phyloP scores from a whole-genome alignment of 495 filamentous ascomycete genomes.

The Endocarpon pusillum region DNA sequence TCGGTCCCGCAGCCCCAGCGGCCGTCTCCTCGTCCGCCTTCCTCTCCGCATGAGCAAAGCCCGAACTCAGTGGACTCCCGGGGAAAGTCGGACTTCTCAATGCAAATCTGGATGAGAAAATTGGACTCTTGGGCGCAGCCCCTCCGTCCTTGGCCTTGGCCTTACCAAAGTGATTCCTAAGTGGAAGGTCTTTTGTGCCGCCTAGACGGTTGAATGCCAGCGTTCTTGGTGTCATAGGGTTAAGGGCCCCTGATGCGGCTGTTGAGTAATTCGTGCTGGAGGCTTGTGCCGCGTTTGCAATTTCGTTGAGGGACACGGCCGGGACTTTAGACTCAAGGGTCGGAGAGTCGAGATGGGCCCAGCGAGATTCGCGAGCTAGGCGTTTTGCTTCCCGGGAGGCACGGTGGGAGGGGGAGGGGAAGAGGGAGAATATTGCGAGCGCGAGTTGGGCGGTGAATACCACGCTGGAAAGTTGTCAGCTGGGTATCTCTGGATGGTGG shows the following conservation, averaged over 20 bases:
- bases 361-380: constrained; percentile 26
- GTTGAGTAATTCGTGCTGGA: constrained; percentile 12
- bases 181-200: constrained; percentile 20
- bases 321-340: too few species aligned
- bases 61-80: neutral
- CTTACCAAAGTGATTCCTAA: constrained; percentile 18
- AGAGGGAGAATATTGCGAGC: constrained; percentile 42
- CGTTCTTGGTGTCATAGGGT: constrained; percentile 26
- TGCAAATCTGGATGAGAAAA: too few species aligned
- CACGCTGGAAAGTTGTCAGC: constrained; percentile 21
- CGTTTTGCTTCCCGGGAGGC: constrained; percentile 24
- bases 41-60: neutral
- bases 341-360: constrained; percentile 29
- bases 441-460: constrained; percentile 39
- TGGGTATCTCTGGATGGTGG: neutral
- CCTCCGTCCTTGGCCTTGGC: constrained; percentile 5
- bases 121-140: constrained; percentile 1
- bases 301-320: constrained; percentile 10
- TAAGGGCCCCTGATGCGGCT: too few species aligned
- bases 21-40: neutral
- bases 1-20: neutral
- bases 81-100: neutral
- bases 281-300: constrained; percentile 7
- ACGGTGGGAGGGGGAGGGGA: too few species aligned
- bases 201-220: constrained; percentile 25